Evolutionary conservation across 306 rosid species (phyloP).

Genomic region (Astragalus membranaceus): DNA sequence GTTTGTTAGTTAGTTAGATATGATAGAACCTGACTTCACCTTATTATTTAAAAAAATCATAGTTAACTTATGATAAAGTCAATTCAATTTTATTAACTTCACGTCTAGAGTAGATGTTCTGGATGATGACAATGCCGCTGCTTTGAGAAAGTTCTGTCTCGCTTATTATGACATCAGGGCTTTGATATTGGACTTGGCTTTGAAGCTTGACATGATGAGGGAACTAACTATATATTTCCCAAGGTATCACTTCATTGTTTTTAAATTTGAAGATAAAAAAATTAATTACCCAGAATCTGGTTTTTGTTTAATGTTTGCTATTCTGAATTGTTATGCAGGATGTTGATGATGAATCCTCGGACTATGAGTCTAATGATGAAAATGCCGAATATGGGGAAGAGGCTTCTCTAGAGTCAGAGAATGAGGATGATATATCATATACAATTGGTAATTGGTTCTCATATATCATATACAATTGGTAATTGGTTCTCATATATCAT

Average conservation of each 20-base stretch:
- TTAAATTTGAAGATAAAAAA: too few relatives aligned
- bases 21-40: too few relatives aligned
- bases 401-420: conserved; percentile 65
- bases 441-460: too few relatives aligned
- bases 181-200: conserved; percentile 64
- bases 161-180: conserved; percentile 79
- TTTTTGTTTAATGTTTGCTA: too few relatives aligned
- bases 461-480: too few relatives aligned
- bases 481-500: too few relatives aligned
- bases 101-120: conserved; percentile 46
- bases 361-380: conserved; percentile 77
- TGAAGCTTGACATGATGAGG: conserved; percentile 72
- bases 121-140: conserved; percentile 67
- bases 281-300: too few relatives aligned
- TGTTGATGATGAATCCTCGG: conserved; percentile 75
- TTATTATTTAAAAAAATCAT: too few relatives aligned
- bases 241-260: too few relatives aligned
- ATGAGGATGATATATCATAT: conserved; percentile 74
- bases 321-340: conserved; percentile 53
- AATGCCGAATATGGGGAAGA: conserved; percentile 59
- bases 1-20: too few relatives aligned
- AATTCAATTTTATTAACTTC: too few relatives aligned
- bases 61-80: too few relatives aligned
- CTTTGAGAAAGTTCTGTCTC: conserved; percentile 70
- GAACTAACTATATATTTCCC: conserved; percentile 66